phyloP scores from a whole-genome alignment of 2,329 filamentous ascomycete species.

The Calonectria pseudoturangicola region DNA sequence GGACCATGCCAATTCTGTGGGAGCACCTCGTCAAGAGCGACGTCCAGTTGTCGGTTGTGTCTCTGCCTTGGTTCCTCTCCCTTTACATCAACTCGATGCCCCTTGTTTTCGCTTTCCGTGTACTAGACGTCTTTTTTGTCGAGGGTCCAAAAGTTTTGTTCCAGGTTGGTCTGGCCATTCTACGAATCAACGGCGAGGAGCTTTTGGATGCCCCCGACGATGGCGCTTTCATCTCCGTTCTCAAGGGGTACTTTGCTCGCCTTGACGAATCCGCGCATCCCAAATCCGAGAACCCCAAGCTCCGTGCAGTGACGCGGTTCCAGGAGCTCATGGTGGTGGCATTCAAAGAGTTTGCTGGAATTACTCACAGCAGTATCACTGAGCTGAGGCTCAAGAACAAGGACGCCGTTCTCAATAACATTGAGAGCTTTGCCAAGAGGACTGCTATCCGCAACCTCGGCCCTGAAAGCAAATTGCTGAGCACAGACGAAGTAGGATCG shows the following conservation, averaged over 20 bases:
- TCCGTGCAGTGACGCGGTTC: constrained; percentile 94
- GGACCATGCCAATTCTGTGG: constrained; percentile 98
- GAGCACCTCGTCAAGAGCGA: constrained; percentile 98
- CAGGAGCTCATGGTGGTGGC: constrained; percentile 99
- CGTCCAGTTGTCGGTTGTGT: constrained; percentile 97
- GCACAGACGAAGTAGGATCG: constrained; percentile 88
- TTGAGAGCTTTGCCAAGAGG: constrained; percentile 97
- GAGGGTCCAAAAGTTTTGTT: constrained; percentile 98
- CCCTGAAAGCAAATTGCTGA: constrained; percentile 94
- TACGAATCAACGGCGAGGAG: constrained; percentile 97
- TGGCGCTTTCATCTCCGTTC: constrained; percentile 95
- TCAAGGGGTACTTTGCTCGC: constrained; percentile 95
- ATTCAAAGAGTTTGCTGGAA: constrained; percentile 97
- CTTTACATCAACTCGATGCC: constrained; percentile 99
- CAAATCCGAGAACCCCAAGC: constrained; percentile 94
- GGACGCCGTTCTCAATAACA: constrained; percentile 93
- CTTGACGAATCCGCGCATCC: constrained; percentile 97
- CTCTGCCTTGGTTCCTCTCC: constrained; percentile 97
- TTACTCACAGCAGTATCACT: constrained; percentile 93
- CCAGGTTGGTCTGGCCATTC: constrained; percentile 96
- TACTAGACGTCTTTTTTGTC: constrained; percentile 98
- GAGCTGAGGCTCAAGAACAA: constrained; percentile 95
- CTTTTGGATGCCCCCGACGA: constrained; percentile 94
- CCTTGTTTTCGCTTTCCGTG: constrained; percentile 95
- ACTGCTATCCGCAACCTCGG: constrained; percentile 97